These are phyloP conservation scores for Cryptosporidium viatorum DNA, from an alignment of 169 alveolate genomes.

Conservation along the genomic window DNA sequence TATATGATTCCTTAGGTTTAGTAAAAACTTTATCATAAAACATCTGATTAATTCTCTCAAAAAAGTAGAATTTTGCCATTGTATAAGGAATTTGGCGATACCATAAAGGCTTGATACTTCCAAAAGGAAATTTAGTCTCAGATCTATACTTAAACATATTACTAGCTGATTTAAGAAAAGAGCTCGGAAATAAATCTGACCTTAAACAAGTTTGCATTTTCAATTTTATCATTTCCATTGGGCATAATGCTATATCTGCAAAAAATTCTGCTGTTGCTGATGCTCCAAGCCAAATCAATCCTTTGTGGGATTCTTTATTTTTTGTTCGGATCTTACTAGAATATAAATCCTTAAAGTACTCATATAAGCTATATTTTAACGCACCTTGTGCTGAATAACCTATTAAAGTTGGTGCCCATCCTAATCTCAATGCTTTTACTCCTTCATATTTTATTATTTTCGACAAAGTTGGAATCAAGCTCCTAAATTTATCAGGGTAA, in stretches of 20 bases:
- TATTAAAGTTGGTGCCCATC: constrained; percentile 97
- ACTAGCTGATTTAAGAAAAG: constrained; percentile 84
- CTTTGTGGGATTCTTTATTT: constrained; percentile 88
- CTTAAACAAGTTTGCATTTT: constrained; percentile 91
- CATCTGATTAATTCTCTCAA: constrained; percentile 92
- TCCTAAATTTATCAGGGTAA: constrained; percentile 88
- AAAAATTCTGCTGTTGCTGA: constrained; percentile 98
- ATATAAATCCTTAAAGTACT: constrained; percentile 96
- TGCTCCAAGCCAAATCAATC: constrained; percentile 94
- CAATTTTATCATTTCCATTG: constrained; percentile 96
- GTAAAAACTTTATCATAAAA: constrained; percentile 92
- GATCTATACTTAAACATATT: constrained; percentile 82
- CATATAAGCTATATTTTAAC: constrained; percentile 97
- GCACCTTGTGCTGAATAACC: constrained; percentile 98
- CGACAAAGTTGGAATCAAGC: constrained; percentile 84
- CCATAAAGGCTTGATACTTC: constrained; percentile 93
- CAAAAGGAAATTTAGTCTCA: constrained; percentile 91
- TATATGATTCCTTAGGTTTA: constrained; percentile 87
- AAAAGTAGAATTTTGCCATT: constrained; percentile 97
- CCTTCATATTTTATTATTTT: constrained; percentile 90
- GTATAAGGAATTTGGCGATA: constrained; percentile 97
- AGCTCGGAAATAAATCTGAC: constrained; percentile 88
- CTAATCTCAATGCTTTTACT: constrained; percentile 90
- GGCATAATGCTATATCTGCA: constrained; percentile 97
- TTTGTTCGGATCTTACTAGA: constrained; percentile 87